These are phyloP conservation scores for Cordyceps pruinosa DNA, from an alignment of 2,329 filamentous ascomycete genomes.

Conservation along the genomic window DNA sequence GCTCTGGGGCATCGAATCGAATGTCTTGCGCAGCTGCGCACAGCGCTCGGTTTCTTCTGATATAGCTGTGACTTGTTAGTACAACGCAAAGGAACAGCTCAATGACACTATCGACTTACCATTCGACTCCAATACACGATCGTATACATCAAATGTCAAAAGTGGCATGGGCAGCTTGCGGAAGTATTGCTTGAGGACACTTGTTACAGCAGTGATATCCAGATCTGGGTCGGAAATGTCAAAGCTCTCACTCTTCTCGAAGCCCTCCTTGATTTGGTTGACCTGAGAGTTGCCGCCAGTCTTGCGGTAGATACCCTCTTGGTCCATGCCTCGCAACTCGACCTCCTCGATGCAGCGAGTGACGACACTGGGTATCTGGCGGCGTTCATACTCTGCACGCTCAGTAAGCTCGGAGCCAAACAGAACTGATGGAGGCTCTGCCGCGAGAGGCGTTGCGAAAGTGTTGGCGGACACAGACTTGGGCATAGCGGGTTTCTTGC, in stretches of 20 bases:
- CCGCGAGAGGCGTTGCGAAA: conserved; percentile 33
- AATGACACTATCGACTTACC: conserved; percentile 41
- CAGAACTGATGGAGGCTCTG: conserved; percentile 54
- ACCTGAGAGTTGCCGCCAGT: conserved; percentile 89
- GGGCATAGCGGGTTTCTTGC: conserved; percentile 45
- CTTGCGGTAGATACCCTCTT: conserved; percentile 97
- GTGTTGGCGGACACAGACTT: conserved; percentile 44
- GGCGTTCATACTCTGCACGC: conserved; percentile 80
- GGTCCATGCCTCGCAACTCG: conserved; percentile 90
- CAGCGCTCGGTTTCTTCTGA: conserved; percentile 61
- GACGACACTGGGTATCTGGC: conserved; percentile 83
- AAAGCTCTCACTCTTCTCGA: conserved; percentile 77
- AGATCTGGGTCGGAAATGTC: conserved; percentile 91
- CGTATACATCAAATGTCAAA: conserved; percentile 88
- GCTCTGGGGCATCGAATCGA: conserved; percentile 71
- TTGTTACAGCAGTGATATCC: conserved; percentile 94
- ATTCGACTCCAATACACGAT: conserved; percentile 74
- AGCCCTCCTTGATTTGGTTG: conserved; percentile 83
- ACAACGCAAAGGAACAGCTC: neutral
- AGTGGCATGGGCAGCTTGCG: conserved; percentile 83
- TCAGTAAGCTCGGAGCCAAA: conserved; percentile 87
- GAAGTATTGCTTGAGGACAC: conserved; percentile 95
- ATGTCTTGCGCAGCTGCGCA: conserved; percentile 62
- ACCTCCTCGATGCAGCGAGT: conserved; percentile 95
- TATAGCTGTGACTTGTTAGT: conserved; percentile 43